These are phyloP conservation scores for Calonectria montana DNA, from an alignment of 2,329 filamentous ascomycete species.

Conservation along the genomic window DNA sequence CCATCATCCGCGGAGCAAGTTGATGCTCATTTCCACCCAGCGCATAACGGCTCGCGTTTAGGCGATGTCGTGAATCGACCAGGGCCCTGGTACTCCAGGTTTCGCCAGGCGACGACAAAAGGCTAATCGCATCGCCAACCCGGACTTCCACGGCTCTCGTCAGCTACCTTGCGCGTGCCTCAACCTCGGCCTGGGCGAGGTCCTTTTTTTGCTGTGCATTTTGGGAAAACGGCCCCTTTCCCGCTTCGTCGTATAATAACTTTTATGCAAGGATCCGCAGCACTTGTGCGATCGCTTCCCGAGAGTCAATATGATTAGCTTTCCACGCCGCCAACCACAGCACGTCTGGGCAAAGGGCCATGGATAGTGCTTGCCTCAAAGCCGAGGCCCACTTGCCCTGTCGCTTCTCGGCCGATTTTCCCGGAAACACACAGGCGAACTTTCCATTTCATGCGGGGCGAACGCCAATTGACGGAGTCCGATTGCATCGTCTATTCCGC, in stretches of 20 bases:
- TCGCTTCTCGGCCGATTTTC: not conserved
- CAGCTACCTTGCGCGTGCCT: not conserved
- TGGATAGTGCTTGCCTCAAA: not conserved
- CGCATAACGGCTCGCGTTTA: not conserved
- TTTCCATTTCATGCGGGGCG: not conserved
- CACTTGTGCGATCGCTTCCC: not conserved
- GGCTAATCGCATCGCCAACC: not conserved
- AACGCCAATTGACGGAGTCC: not conserved
- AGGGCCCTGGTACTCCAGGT: not conserved
- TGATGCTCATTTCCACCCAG: not conserved
- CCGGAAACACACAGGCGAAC: not conserved
- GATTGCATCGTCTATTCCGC: not conserved
- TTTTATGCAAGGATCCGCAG: conserved; percentile 4
- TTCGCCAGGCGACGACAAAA: not conserved
- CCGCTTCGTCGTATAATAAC: not conserved
- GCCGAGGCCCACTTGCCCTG: not conserved
- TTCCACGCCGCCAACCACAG: not conserved
- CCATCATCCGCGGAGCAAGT: not conserved
- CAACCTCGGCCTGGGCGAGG: no score
- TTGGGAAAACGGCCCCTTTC: not conserved
- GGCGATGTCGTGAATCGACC: not conserved
- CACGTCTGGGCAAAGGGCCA: not conserved
- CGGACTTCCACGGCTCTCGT: not conserved
- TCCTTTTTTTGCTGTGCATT: no score
- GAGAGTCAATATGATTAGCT: conserved; percentile 2